Base-by-base conservation (phyloP, 2,329 filamentous ascomycete species). In the Microsporum audouinii region DNA sequence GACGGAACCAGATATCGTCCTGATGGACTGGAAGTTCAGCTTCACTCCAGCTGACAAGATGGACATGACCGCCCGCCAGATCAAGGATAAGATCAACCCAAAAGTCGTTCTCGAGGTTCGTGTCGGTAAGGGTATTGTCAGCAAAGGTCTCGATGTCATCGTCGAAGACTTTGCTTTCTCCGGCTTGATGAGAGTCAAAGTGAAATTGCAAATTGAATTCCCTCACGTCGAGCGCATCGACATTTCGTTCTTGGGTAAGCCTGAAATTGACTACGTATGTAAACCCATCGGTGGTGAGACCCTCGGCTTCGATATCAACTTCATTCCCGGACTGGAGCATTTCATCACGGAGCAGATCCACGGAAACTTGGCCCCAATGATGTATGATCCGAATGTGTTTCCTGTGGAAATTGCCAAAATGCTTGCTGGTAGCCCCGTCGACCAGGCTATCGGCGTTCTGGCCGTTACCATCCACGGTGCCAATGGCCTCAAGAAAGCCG, bases 11-110 rank as follows among this genome's bases (percentile, higher is more conserved):
- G 94, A 99, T 71, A 86, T 91, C 62, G 90, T 99, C 47, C 84
- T 97, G 70, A 99, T 99, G 94, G 94, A 99, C 73, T 99, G 94
- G 94, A 96, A 95, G 70, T 99, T 99, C 76, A 97, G 92, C 80
- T 99, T 99, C 77, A 97, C 89, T 0, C 94, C 94, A 38, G 97
- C 94, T 67, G 95, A 99, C 73, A 88, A 84, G 2, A 86, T 88
- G 66, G 94, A 99, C 73, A 84, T 99, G 82, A 99, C 94, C 1
- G 80, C 87, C 1, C 85, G 88, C 63, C 94, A 99, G 73, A 77
- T 96, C 70, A 92, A 89, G 79, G 91, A 91, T 79, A 96, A 96
- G 79, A 84, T 97, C 74, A 97, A 99, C 71, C 94, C 94, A 60
- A 99, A 97, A 77, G 81, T 99, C 61, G 89, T 97, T 8, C 83